Evolutionary conservation across 1,284 basidiomycete genomes (phyloP).

Genomic region (Puccinia brachypodii): DNA sequence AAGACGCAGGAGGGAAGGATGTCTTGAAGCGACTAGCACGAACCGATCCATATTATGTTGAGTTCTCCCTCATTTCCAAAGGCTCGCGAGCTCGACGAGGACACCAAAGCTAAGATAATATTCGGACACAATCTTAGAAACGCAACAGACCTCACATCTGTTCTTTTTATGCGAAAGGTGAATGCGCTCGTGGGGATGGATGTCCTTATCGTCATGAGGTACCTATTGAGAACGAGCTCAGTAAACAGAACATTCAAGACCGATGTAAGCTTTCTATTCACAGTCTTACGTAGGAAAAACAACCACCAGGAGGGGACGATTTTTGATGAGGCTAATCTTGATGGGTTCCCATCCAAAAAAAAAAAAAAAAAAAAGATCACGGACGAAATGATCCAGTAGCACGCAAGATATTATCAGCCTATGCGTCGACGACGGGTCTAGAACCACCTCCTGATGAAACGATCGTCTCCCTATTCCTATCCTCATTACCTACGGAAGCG

Average conservation of each 20-base stretch:
- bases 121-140: conserved; percentile 60
- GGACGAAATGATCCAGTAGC: conserved; percentile 88
- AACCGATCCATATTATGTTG: conserved; percentile 86
- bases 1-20: conserved; percentile 72
- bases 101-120: no score
- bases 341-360: background rate
- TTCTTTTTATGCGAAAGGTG: conserved; percentile 92
- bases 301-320: background rate
- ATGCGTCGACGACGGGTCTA: conserved; percentile 76
- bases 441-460: conserved; percentile 82
- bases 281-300: background rate
- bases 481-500: conserved; percentile 72
- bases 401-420: conserved; percentile 72
- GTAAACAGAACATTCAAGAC: conserved; percentile 90
- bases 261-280: conserved; percentile 61
- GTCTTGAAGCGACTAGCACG: conserved; percentile 91
- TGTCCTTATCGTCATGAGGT: conserved; percentile 96
- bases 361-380: conserved; percentile 65
- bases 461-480: conserved; percentile 84
- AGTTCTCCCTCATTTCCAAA: no score
- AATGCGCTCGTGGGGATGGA: conserved; percentile 83
- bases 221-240: conserved; percentile 74
- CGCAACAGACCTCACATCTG: conserved; percentile 91
- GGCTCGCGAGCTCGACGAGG: no score
- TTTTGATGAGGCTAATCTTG: no score